Evolutionary conservation across 345 rosid genomes (phyloP), one percentile per base, ranked within the genome.

Genomic region (Gossypium arboreum): DNA sequence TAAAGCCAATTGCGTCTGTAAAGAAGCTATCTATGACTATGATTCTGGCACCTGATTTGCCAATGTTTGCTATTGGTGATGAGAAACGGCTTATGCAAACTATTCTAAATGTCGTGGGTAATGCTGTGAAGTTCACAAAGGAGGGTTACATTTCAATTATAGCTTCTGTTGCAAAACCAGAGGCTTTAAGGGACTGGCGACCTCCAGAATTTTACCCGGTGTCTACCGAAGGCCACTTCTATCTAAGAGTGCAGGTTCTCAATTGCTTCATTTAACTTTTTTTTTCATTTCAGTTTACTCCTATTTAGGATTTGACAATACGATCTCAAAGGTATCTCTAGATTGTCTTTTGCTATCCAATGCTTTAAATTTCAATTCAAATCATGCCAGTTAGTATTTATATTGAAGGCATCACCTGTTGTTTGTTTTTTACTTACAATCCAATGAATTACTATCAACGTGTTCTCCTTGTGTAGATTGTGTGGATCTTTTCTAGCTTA

Each of bases 101-200:
- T 20, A 85, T 94, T 77, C 81, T 94, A 61, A 92, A 94, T 83
- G 81, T 94, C 48, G 87, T 78, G 67, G 98, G 98, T 7, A 94
- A 94, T 75, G 98, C 98, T 29, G 97, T 92, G 79, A 94, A 94
- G 88, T 94, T 91, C 85, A 92, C 99, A 12, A 91, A 89, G 82
- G 95, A 91, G 80, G 99, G 98, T 68, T 80, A 80, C 25, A 86
- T 90, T 52, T 90, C 93, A n/a, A 68, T 91, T 47, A 75, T 83
- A 45, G 98, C 84, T 63, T 86, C 98, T 41, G 87, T 91, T 73
- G 91, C 92, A 78, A 91, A 89, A 78, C 89, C 95, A 3, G 98
- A 92, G 61, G 85, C 88, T 48, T 80, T 81, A 71, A 85, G 86
- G 75, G 98, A 94, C 72, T 81, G 96, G 85, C 86, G 80, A 60